Base-by-base conservation (phyloP, 352 stramenopile genomes). In the Globisporangium megalacanthum region DNA sequence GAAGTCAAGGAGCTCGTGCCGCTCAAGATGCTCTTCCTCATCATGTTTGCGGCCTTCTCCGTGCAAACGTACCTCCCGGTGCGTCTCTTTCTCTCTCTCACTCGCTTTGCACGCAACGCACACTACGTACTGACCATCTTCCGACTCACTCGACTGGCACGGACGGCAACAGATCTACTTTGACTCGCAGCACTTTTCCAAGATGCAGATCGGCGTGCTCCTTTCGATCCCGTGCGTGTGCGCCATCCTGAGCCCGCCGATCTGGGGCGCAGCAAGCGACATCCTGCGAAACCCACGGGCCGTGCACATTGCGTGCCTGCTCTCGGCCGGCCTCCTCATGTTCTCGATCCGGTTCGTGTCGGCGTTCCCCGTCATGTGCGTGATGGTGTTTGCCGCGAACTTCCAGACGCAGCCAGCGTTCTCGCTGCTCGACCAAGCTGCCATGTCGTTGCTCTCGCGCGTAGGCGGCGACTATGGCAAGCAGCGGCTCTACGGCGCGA, bases 171-270 rank as follows among this genome's bases (percentile, higher is more conserved):
- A 79, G 72, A 72, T 79, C 58, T 82, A 79, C 68, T 82, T 79
- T 60, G 72, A 81, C 48, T 77, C 60, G 25, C 56, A 73, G 20
- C 57, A 83, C 65, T 83, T 75, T 44, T 64, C 73, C 72, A 86
- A 86, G 75, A 74, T 89, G 65, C 82, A 92, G 71, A 92, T 92
- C 58, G 82, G 79, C 33, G 65, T 92, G 17, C 49, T 92, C 56
- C 62, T 84, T 6, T 72, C 82, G 51, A 66, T 92, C 15, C 79
- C 77, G 10, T 85, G 79, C 56, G 70, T 92, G 15, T 92, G 79
- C 53, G 65, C 77, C 41, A 88, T 92, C 61, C 56, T 92, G 29
- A 70, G 76, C 22, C 82, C 82, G 15, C 73, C 74, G 14, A 66
- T 92, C 37, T 92, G 82, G 82, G 79, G 82, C 14, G 75, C 69